Evolutionary conservation across 2,329 filamentous ascomycete genomes (phyloP).

Genomic region (Sarocladium strictum): DNA sequence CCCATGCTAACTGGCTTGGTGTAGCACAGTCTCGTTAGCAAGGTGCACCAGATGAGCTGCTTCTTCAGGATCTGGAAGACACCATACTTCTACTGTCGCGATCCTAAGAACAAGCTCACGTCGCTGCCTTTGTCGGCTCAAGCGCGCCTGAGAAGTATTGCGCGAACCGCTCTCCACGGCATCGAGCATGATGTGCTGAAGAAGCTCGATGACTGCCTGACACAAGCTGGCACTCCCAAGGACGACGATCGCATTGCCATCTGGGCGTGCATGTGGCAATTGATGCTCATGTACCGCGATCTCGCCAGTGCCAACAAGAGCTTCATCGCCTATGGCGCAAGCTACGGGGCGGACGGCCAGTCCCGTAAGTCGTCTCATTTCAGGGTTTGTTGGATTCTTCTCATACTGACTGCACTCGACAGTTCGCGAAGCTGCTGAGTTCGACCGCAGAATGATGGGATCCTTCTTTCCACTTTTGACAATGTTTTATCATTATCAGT

Average conservation of each 20-base stretch:
- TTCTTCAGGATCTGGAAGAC: conserved; percentile 45
- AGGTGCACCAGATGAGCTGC: conserved; percentile 41
- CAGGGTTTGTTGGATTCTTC: neutral
- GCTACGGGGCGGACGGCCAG: conserved; percentile 1
- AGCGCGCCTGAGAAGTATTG: conserved; percentile 33
- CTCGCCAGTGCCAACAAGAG: conserved; percentile 26
- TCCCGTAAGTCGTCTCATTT: conserved; percentile 1
- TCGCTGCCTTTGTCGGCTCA: conserved; percentile 33
- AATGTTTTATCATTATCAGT: conserved; percentile 35
- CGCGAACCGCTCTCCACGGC: conserved; percentile 28
- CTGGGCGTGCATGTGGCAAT: conserved; percentile 44
- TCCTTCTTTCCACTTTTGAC: conserved; percentile 31
- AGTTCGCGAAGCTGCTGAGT: neutral
- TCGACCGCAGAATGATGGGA: conserved; percentile 14
- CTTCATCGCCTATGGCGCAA: conserved; percentile 6
- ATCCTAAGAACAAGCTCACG: conserved; percentile 29
- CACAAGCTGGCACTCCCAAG: conserved; percentile 29
- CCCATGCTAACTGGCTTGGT: neutral
- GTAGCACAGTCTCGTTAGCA: conserved; percentile 34
- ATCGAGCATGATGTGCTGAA: conserved; percentile 34
- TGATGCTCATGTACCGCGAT: conserved; percentile 43
- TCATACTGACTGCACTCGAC: neutral
- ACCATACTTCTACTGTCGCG: conserved; percentile 33
- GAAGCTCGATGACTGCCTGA: conserved; percentile 32
- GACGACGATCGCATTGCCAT: conserved; percentile 35